Evolutionary conservation across 345 rosid species (phyloP).

Genomic region (Hibiscus tridactylites): DNA sequence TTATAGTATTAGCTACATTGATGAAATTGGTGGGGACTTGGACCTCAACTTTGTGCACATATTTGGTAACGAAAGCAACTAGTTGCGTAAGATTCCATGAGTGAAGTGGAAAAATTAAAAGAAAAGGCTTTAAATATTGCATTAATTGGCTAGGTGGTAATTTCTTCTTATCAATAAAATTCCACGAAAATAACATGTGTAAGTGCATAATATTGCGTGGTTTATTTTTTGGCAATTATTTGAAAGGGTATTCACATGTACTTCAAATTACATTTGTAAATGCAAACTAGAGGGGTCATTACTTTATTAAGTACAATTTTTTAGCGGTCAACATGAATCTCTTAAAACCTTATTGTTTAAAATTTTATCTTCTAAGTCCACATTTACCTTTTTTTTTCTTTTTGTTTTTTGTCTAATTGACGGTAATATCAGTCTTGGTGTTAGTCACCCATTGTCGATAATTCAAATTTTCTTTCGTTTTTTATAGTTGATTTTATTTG

Average conservation of each 20-base stretch:
- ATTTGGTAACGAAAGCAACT: slow-evolving; percentile 1
- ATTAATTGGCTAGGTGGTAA: neutral
- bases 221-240: no score
- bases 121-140: neutral
- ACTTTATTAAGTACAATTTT: neutral
- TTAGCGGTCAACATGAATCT: neutral
- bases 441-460: no score
- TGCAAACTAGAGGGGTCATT: neutral
- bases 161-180: neutral
- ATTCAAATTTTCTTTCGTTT: no score
- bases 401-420: no score
- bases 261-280: neutral
- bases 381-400: no score
- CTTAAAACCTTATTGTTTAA: no score
- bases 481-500: no score
- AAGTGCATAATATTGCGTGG: no score
- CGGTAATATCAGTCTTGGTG: no score
- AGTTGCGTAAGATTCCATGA: neutral
- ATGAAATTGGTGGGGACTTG: neutral
- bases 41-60: neutral
- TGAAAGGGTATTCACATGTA: no score
- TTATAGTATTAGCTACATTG: neutral
- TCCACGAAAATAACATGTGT: no score
- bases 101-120: neutral
- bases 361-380: no score